These are phyloP conservation scores for Metschnikowia vanudenii DNA, from an alignment of 805 yeast genomes.

Conservation along the genomic window DNA sequence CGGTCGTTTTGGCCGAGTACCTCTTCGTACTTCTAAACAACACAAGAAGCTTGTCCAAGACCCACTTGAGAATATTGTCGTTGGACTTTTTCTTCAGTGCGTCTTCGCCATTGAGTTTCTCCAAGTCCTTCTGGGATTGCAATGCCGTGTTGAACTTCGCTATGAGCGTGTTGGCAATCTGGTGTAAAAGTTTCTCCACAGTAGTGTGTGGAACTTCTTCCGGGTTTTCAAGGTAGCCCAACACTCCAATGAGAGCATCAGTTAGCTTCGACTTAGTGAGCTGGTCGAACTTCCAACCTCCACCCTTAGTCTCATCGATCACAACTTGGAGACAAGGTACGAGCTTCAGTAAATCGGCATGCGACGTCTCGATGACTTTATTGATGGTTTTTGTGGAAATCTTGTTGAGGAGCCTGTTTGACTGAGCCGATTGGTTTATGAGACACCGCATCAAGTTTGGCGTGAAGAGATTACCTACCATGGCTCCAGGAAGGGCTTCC, in stretches of 20 bases:
- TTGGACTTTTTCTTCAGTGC: constrained; percentile 21
- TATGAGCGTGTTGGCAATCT: constrained; percentile 26
- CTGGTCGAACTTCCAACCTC: constrained; percentile 70
- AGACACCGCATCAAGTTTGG: constrained; percentile 69
- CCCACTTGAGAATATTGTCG: constrained; percentile 51
- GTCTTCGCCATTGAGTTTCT: constrained; percentile 16
- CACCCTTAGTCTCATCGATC: constrained; percentile 37
- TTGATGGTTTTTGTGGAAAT: constrained; percentile 55
- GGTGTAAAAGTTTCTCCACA: constrained; percentile 19
- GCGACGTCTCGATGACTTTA: constrained; percentile 39
- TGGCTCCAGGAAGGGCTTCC: constrained; percentile 16
- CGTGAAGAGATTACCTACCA: constrained; percentile 43
- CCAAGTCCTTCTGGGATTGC: constrained; percentile 18
- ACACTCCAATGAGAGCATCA: constrained; percentile 34
- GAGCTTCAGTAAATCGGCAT: constrained; percentile 39
- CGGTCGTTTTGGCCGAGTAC: constrained; percentile 17
- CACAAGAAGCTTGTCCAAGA: constrained; percentile 55
- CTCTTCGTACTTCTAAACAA: constrained; percentile 48
- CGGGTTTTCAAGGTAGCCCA: constrained; percentile 19
- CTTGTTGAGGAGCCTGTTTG: constrained; percentile 63
- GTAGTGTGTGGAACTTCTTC: constrained; percentile 14
- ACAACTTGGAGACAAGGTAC: constrained; percentile 29
- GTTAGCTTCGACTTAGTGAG: constrained; percentile 71
- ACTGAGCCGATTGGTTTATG: constrained; percentile 71
- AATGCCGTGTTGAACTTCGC: constrained; percentile 25